phyloP scores from a whole-genome alignment of 208 protist genomes.

The Vickermania ingenoplastis region DNA sequence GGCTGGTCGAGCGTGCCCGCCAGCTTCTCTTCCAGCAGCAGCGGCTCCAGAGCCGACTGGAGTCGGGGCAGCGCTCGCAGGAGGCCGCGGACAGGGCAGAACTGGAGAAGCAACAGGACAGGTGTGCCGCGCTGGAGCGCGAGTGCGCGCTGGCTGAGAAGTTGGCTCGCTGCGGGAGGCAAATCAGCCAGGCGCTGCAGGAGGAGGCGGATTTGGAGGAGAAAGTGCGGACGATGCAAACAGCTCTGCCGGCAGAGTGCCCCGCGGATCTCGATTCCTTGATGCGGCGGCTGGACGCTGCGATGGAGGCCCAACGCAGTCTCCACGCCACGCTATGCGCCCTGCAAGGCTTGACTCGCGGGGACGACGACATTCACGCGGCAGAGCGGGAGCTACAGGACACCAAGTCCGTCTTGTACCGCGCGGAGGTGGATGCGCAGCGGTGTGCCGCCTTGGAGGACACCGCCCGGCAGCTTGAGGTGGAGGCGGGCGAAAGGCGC shows the following conservation, averaged over 20 bases:
- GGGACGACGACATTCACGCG: neutral
- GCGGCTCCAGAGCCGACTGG: neutral
- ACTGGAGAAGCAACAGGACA: constrained; percentile 13
- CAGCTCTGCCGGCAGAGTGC: neutral
- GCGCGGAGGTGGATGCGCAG: neutral
- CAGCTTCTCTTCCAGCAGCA: neutral
- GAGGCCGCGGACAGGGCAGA: constrained; percentile 4
- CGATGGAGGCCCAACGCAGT: neutral
- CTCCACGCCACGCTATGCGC: neutral
- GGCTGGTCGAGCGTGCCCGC: neutral
- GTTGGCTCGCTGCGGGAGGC: neutral
- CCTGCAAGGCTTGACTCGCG: neutral
- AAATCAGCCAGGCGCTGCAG: neutral
- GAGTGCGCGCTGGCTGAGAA: neutral
- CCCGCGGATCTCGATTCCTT: neutral
- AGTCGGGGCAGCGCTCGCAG: constrained; percentile 10
- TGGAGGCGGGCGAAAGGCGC: neutral
- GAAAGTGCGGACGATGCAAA: neutral
- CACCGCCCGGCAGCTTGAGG: neutral
- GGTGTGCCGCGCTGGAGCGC: neutral
- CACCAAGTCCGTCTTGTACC: neutral
- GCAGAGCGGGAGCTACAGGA: neutral
- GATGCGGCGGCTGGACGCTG: neutral
- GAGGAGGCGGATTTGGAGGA: neutral
- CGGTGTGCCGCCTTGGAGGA: neutral